Evolutionary conservation across 345 rosid genomes (phyloP).

Genomic region (Cardamine resedifolia): DNA sequence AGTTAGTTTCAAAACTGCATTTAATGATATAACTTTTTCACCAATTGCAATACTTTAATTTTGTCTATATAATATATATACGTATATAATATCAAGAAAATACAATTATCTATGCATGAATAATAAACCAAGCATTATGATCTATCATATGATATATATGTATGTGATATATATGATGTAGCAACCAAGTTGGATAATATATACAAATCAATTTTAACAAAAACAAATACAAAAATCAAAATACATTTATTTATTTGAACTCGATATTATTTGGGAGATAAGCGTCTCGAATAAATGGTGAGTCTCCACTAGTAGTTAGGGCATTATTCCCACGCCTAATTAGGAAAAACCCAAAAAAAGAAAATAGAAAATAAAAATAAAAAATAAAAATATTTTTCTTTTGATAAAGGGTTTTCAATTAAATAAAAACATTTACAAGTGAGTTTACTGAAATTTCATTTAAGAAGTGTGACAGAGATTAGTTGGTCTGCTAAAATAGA

Average conservation of each 20-base stretch:
- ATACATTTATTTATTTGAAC: background rate
- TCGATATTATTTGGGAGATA: background rate
- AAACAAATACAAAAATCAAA: background rate
- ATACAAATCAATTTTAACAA: background rate
- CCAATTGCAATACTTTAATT: background rate
- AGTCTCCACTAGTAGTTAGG: constrained; percentile 42
- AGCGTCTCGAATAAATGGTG: constrained; percentile 27
- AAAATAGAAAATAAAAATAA: background rate
- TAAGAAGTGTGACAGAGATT: constrained; percentile 9
- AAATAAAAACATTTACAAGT: background rate
- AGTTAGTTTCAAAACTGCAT: constrained; percentile 27
- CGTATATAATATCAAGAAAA: too few species aligned
- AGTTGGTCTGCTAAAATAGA: background rate
- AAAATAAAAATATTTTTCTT: too few species aligned
- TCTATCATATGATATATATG: background rate
- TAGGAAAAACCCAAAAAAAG: constrained; percentile 35
- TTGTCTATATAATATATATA: background rate
- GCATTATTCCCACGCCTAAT: constrained; percentile 42
- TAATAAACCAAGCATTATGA: too few species aligned
- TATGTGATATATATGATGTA: background rate
- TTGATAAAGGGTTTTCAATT: background rate
- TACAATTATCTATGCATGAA: too few species aligned
- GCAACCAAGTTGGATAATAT: background rate
- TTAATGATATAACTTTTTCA: constrained; percentile 26
- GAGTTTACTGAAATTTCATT: background rate